Evolutionary conservation across 2,329 filamentous ascomycete species (phyloP), one percentile per base, ranked within the genome.

Genomic region (Lecanosticta acicola): DNA sequence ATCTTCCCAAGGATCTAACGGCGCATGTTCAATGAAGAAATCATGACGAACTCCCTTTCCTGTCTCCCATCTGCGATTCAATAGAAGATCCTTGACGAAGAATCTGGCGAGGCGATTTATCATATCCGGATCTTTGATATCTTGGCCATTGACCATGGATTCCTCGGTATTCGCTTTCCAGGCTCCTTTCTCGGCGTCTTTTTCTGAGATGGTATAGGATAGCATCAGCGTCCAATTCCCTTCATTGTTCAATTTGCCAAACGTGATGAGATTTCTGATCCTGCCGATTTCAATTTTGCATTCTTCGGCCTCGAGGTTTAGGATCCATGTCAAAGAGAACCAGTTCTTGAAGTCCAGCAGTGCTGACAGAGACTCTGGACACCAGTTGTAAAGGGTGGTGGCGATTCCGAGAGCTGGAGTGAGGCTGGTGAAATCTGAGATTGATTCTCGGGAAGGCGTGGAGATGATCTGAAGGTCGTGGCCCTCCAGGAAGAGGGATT

Each of bases 121-220:
- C 33, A 49, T 40, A 3, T 29, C 34, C 11, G 42, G 34, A 43
- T 55, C 48, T 10, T 49, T 43, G 38, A 62, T 47, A 40, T 56
- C 47, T 35, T 51, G 51, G 39, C 60, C 55, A 32, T 58, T 54
- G 21, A 61, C 50, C 34, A 63, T 50, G 4, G 56, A 55, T 34
- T 51, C 51, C 13, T 43, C 32, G 14, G 4, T 18, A 34, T 57
- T 48, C 1, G 52, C 42, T 4, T 45, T 36, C 54, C 54, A 57
- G n/a, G 46, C 41, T 8, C 39, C 39, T 3, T 36, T 9, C 2
- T 17, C 8, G 2, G 43, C 14, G 19, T 55, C 51, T 5, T 5
- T 5, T 11, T 5, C 5, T 11, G 24, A 11, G 24, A 29, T 5
- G 11, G 41, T 29, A 39, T 47, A 55, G 3, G 50, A 50, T 2